phyloP scores from a whole-genome alignment of 805 yeast species.

The Candida stauntonica region DNA sequence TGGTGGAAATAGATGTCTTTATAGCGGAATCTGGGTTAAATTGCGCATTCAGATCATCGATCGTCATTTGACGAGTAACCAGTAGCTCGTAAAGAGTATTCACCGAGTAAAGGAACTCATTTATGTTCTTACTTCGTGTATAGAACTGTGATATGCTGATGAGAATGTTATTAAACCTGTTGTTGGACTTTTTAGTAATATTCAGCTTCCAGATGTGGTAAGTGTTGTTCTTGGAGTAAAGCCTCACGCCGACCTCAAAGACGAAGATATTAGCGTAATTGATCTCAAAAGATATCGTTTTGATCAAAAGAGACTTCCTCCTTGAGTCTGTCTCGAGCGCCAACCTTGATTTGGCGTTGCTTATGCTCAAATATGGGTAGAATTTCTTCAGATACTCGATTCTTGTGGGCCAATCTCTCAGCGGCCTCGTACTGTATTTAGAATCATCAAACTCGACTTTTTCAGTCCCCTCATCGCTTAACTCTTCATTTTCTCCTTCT shows the following conservation, averaged over 20 bases:
- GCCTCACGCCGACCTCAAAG: conserved; percentile 14
- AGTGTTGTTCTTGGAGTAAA: conserved; percentile 8
- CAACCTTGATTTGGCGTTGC: conserved; percentile 13
- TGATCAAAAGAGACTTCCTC: conserved; percentile 11
- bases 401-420: conserved; percentile 21
- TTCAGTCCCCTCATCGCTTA: conserved; percentile 6
- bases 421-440: conserved; percentile 19
- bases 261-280: conserved; percentile 10
- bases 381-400: conserved; percentile 21
- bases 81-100: conserved; percentile 18
- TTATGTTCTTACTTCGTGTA: conserved; percentile 17
- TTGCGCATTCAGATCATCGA: conserved; percentile 8
- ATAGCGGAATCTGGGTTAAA: not conserved
- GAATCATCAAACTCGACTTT: conserved; percentile 10
- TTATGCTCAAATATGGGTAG: conserved; percentile 21
- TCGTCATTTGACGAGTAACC: conserved; percentile 9
- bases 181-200: conserved; percentile 17
- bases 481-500: conserved; percentile 6
- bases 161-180: conserved; percentile 20
- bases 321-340: conserved; percentile 14
- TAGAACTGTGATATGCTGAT: conserved; percentile 8
- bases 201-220: conserved; percentile 16
- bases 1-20: not conserved
- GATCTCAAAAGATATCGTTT: conserved; percentile 19
- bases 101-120: conserved; percentile 17